A percentile compares a stretch with the other conserved stretches of the same genome.
These are phyloP conservation scores for Suillus sp. DNA, from an alignment of 768 basidiomycete species.

Conservation along the genomic window DNA sequence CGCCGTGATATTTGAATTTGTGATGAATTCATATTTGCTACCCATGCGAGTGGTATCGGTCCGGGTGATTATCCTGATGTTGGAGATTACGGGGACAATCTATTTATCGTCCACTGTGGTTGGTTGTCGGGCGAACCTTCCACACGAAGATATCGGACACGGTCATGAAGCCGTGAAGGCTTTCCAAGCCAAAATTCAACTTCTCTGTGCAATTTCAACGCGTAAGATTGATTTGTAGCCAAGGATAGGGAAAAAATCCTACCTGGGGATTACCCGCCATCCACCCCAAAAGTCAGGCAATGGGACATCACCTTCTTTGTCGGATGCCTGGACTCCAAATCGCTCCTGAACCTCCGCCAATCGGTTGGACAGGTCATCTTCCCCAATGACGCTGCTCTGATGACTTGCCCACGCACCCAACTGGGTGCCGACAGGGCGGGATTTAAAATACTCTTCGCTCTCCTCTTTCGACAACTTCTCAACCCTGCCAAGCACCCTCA, in stretches of 20 bases:
- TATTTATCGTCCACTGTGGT: slow-evolving; percentile 74
- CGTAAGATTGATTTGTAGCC: neutral
- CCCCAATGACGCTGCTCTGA: slow-evolving; percentile 79
- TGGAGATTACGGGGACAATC: slow-evolving; percentile 66
- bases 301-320: slow-evolving; percentile 53
- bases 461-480: slow-evolving; percentile 76
- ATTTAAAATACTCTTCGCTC: slow-evolving; percentile 81
- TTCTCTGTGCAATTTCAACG: slow-evolving; percentile 56
- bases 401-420: slow-evolving; percentile 93
- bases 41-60: slow-evolving; percentile 2
- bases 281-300: slow-evolving; percentile 96
- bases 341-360: slow-evolving; percentile 58
- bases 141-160: slow-evolving; percentile 72
- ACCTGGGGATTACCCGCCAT: slow-evolving; percentile 93
- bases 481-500: slow-evolving; percentile 82
- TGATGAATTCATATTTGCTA: slow-evolving; percentile 2
- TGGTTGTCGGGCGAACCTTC: slow-evolving; percentile 49
- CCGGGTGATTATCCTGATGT: neutral
- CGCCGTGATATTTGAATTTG: neutral
- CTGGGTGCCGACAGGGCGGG: slow-evolving; percentile 79
- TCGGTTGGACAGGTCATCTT: slow-evolving; percentile 66
- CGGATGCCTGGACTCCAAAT: slow-evolving; percentile 52
- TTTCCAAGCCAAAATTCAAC: slow-evolving; percentile 98
- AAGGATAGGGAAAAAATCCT: neutral
- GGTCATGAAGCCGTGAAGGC: slow-evolving; percentile 91